These are phyloP conservation scores for Aureobasidium melanogenum DNA, from an alignment of 2,329 filamentous ascomycete species.

Conservation along the genomic window DNA sequence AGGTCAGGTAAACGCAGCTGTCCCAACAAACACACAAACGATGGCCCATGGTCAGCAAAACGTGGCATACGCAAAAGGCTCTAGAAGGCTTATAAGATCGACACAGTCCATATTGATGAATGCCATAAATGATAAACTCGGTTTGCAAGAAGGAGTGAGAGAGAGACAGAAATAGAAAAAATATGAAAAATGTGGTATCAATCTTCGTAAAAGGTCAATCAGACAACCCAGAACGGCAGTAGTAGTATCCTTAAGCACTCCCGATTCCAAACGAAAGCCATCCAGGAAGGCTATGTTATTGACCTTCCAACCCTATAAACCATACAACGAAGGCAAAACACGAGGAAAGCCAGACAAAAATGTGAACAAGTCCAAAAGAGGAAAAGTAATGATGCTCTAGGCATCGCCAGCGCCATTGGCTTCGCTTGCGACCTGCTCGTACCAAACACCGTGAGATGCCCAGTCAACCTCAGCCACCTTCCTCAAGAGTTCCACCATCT, in stretches of 20 bases:
- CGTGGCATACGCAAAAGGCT: too few species aligned
- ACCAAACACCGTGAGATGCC: constrained; percentile 60
- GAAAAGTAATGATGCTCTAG: background rate
- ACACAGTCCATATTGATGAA: too few species aligned
- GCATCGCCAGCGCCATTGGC: background rate
- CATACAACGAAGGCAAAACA: background rate
- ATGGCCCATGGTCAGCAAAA: too few species aligned
- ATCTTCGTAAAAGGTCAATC: background rate
- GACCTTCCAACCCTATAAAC: too few species aligned
- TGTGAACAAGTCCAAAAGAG: background rate
- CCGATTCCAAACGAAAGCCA: background rate
- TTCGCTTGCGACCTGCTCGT: constrained; percentile 50
- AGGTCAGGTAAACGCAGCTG: too few species aligned
- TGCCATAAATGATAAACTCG: background rate
- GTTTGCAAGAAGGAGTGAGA: too few species aligned
- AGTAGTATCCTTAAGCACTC: background rate
- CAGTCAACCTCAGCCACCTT: constrained; percentile 59
- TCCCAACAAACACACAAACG: too few species aligned
- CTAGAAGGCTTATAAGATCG: too few species aligned
- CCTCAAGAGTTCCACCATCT: constrained; percentile 59
- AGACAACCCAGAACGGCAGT: background rate
- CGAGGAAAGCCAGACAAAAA: too few species aligned
- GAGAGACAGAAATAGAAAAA: background rate
- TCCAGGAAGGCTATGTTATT: background rate
- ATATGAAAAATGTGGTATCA: background rate